Evolutionary conservation across 176 grass and related monocot genomes (phyloP), one percentile per base, ranked within the genome.

Genomic region (Ampelocalamus luodianensis): DNA sequence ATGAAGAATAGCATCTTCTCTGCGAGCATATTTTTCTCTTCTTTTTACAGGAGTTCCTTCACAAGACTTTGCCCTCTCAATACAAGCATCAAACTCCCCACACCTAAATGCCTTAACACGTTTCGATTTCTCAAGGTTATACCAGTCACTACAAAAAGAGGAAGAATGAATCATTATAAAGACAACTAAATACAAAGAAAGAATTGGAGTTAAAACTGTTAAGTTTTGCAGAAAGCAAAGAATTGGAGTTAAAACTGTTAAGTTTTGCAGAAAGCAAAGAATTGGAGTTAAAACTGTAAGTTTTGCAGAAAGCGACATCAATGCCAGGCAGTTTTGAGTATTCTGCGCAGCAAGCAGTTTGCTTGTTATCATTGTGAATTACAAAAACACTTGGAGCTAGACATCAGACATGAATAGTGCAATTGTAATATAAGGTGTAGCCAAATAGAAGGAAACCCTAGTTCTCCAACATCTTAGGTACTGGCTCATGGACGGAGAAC

Each of bases 31-130:
- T 81, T 95, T 95, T 85, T 95, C 93, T 79, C 93, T 87, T 91
- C 88, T 91, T 86, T 92, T 95, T 72, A 92, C 88, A 72, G 93
- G 93, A 76, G 86, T 87, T 15, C 92, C 84, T 87, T 89, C 80
- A 49, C 86, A 87, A 65, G 90, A 77, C 81, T 91, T 89, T 34
- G 93, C 93, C 81, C 74, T 90, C 72, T 95, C 93, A 82, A 95
- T 95, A 90, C 93, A 95, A 82, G 93, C 93, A 87, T 95, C 93
- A 85, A 95, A 95, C 76, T 95, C 93, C 68, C 93, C 93, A 62
- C 93, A 95, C 38, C 93, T 87, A 77, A 95, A 95, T 64, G 91
- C 83, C 69, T 92, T 95, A 27, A 95, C 93, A 85, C 93, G 90
- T 86, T 95, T 95, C 23, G 93, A 95, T 89, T 95, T 95, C 88